Evolutionary conservation across 2,329 filamentous ascomycete genomes (phyloP).

Genomic region (Boeremia lycopersici): DNA sequence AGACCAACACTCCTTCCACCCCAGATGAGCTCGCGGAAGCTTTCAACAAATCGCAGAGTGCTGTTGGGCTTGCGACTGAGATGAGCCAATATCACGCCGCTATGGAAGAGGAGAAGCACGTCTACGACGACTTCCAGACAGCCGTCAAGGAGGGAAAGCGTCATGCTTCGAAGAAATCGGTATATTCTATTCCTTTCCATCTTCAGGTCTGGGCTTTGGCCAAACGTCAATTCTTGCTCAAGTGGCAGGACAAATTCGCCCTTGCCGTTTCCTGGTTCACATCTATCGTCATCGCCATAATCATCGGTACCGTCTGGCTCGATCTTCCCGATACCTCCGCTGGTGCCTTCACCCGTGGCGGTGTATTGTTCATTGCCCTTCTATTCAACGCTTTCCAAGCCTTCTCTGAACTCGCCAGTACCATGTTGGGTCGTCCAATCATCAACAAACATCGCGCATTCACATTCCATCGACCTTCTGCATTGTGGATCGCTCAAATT

Average conservation of each 20-base stretch:
- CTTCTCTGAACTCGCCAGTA: conserved; percentile 75
- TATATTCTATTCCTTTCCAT: conserved; percentile 84
- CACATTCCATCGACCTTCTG: conserved; percentile 81
- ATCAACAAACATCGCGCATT: conserved; percentile 86
- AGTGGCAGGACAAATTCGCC: conserved; percentile 84
- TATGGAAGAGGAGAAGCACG: conserved; percentile 68
- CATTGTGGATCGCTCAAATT: conserved; percentile 83
- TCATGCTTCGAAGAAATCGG: conserved; percentile 71
- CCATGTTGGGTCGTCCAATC: conserved; percentile 77
- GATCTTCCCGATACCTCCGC: conserved; percentile 67
- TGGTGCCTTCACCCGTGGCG: conserved; percentile 80
- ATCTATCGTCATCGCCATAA: conserved; percentile 74
- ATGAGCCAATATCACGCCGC: conserved; percentile 72
- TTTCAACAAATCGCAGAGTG: conserved; percentile 69
- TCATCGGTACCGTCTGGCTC: conserved; percentile 80
- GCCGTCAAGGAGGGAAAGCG: conserved; percentile 82
- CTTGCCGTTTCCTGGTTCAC: conserved; percentile 74
- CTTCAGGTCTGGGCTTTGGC: conserved; percentile 82
- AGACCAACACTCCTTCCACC: conserved; percentile 70
- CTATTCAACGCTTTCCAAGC: conserved; percentile 89
- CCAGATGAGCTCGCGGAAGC: conserved; percentile 71
- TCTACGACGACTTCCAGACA: conserved; percentile 75
- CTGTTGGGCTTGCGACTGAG: conserved; percentile 64
- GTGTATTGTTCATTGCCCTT: conserved; percentile 78
- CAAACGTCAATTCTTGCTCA: conserved; percentile 82